These are phyloP conservation scores for Pleurotus salmoneostramineus DNA, from an alignment of 768 basidiomycete genomes.

Conservation along the genomic window DNA sequence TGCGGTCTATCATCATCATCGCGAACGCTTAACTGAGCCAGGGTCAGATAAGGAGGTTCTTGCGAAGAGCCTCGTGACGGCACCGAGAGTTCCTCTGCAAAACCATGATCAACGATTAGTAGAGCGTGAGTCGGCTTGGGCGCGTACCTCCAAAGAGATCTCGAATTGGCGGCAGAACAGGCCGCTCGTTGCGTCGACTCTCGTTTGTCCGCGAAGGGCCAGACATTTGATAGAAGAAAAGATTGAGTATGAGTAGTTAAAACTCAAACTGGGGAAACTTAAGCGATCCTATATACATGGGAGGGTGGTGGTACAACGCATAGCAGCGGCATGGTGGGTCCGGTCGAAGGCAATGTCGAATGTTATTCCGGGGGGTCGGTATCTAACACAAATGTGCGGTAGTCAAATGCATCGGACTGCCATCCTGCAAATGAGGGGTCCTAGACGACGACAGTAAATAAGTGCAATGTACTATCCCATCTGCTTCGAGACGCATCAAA, in stretches of 20 bases:
- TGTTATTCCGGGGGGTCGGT: neutral
- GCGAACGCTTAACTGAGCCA: conserved; percentile 39
- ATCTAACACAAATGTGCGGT: neutral
- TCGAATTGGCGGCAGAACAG: conserved; percentile 69
- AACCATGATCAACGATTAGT: conserved; percentile 4
- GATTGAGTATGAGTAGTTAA: neutral
- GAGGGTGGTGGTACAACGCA: neutral
- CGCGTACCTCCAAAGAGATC: conserved; percentile 71
- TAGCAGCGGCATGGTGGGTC: conserved; percentile 4
- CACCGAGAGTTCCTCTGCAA: conserved; percentile 45
- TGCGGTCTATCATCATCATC: conserved; percentile 27
- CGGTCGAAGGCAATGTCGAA: neutral
- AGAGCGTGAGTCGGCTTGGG: conserved; percentile 5
- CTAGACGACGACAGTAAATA: conserved; percentile 4
- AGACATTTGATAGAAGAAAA: conserved; percentile 7
- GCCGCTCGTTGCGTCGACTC: conserved; percentile 34
- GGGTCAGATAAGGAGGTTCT: conserved; percentile 32
- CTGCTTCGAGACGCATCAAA: conserved; percentile 1
- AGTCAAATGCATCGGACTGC: neutral
- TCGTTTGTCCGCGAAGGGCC: conserved; percentile 21
- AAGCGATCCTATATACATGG: conserved; percentile 6
- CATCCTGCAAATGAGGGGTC: conserved; percentile 1
- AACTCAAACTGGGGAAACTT: neutral
- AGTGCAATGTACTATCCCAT: neutral
- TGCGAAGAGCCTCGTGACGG: conserved; percentile 23